Evolutionary conservation across 2,329 filamentous ascomycete genomes (phyloP).

Genomic region (Mariannaea sp.): DNA sequence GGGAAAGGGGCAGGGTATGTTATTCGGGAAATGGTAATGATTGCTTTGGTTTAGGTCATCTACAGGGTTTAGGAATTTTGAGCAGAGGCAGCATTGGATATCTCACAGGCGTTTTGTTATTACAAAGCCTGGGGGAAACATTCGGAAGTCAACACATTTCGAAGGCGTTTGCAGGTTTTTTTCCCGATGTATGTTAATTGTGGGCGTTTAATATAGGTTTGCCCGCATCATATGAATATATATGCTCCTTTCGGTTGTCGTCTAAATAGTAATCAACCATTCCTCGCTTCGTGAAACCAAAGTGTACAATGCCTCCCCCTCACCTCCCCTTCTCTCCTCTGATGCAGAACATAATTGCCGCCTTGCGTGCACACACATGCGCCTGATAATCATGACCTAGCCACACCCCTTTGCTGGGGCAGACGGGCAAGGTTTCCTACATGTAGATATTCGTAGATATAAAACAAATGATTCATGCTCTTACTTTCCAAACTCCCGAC

Average conservation of each 20-base stretch:
- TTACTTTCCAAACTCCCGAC: conserved; percentile 12
- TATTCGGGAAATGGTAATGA: background rate
- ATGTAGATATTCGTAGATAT: conserved; percentile 6
- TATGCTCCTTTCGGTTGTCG: conserved; percentile 1
- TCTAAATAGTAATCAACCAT: conserved; percentile 8
- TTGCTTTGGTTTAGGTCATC: too few species aligned
- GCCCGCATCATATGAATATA: conserved; percentile 7
- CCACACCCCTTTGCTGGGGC: too few species aligned
- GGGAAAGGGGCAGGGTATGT: background rate
- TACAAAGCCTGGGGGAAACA: too few species aligned
- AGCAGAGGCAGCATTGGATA: too few species aligned
- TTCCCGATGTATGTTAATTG: too few species aligned
- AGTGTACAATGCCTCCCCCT: background rate
- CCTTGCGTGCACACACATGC: background rate
- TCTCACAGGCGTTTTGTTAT: too few species aligned
- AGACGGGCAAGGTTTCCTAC: conserved; percentile 1
- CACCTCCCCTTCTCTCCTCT: too few species aligned
- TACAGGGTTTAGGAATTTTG: too few species aligned
- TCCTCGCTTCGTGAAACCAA: conserved; percentile 4
- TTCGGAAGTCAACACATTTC: too few species aligned
- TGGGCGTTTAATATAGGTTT: background rate
- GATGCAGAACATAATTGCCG: background rate
- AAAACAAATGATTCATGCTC: conserved; percentile 6
- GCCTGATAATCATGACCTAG: background rate
- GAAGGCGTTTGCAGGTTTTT: too few species aligned